Evolutionary conservation across 139 green algal genomes (phyloP), one percentile per base, ranked within the genome.

Genomic region (Pleodorina starrii): DNA sequence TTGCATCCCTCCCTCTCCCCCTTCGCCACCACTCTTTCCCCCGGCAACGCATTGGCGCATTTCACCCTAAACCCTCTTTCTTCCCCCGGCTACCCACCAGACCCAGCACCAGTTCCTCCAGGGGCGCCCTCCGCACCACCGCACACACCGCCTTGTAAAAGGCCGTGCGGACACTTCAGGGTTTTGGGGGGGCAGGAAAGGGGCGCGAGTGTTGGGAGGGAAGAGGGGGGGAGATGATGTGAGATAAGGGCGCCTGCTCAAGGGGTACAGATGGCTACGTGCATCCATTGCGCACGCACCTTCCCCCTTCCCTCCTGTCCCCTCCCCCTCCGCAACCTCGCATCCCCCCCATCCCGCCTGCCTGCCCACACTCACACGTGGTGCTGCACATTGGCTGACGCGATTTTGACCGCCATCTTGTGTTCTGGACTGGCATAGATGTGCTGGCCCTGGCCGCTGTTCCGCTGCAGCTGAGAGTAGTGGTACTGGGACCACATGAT

Each of bases 61-160:
- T n/a, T n/a, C n/a, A n/a, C n/a, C n/a, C n/a, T n/a, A n/a, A n/a
- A n/a, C n/a, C n/a, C n/a, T n/a, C n/a, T n/a, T 60, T 60, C 51
- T 17, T 60, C 32, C 17, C 57, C 14, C 46, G 1, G 35, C 27
- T 38, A 38, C 85, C 43, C 80, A 93, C 86, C 80, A 91, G 82
- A 25, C 87, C 90, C 48, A 91, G 72, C 75, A 89, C 60, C 35
- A 93, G 75, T 66, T 91, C 90, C 27, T 83, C 78, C 21, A 91
- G 42, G 5, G 38, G 51, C 11, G 32, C 60, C 25, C 35, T 5
- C 5, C 43, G 77, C 63, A 93, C 46, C 29, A 91, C 63, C 12
- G 59, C 42, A 32, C 68, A 50, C 48, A 93, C 40, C 1, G 78
- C 43, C 40, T 68, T 60, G 75, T 90, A 83, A 12, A 91, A 66